These are phyloP conservation scores for Yamadazyma atmosphaerica DNA, from an alignment of 1,139 yeast genomes.

Conservation along the genomic window DNA sequence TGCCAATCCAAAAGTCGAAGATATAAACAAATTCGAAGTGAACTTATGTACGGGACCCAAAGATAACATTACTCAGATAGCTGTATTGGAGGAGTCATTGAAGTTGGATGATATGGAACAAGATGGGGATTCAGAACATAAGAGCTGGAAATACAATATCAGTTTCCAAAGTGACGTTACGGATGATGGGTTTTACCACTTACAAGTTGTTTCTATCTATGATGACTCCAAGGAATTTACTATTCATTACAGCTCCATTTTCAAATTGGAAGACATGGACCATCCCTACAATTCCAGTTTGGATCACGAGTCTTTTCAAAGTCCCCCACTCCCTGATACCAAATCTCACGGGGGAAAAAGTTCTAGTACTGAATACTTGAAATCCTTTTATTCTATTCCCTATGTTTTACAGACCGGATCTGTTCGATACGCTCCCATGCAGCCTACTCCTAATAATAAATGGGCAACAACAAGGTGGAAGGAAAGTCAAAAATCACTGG, in stretches of 20 bases:
- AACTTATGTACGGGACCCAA: constrained; percentile 15
- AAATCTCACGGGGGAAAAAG: constrained; percentile 24
- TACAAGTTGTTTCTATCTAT: constrained; percentile 12
- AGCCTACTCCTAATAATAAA: constrained; percentile 9
- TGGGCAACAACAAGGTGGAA: constrained; percentile 10
- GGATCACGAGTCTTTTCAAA: constrained; percentile 32
- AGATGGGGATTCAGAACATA: constrained; percentile 3
- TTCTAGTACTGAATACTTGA: constrained; percentile 15
- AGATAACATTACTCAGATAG: constrained; percentile 10
- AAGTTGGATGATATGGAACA: constrained; percentile 1
- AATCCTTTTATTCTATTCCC: constrained; percentile 24
- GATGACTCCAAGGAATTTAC: constrained; percentile 9
- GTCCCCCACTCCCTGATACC: constrained; percentile 26
- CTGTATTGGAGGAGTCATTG: constrained; percentile 2
- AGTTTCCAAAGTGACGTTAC: constrained; percentile 3
- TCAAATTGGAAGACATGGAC: constrained; percentile 25
- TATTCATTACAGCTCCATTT: constrained; percentile 30
- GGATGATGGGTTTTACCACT: constrained; percentile 15
- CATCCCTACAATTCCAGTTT: constrained; percentile 2
- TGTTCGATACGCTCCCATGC: constrained; percentile 35
- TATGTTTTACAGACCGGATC: constrained; percentile 29
- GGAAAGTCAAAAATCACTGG: background rate
- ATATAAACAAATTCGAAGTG: constrained; percentile 9
- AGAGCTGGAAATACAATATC: constrained; percentile 8
- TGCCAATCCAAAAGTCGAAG: constrained; percentile 6